Evolutionary conservation across 768 basidiomycete genomes (phyloP).

Genomic region (Tulasnella calospora): DNA sequence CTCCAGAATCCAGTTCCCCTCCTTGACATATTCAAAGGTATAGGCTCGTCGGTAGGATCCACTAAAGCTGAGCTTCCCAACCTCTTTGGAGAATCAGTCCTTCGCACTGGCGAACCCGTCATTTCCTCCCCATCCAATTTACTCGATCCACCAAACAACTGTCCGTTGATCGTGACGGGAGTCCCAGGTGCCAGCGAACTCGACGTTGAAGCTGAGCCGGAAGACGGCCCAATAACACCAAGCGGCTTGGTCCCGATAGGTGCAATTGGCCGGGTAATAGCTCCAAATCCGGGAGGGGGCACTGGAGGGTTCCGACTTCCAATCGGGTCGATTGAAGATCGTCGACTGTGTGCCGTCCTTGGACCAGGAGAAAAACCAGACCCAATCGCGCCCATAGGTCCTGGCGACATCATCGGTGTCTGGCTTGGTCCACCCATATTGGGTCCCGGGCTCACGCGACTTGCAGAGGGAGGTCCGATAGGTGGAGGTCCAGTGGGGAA

Average conservation of each 20-base stretch:
- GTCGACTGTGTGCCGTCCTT: conserved; percentile 17
- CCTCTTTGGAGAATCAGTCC: conserved; percentile 6
- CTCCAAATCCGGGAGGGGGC: conserved; percentile 16
- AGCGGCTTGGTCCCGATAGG: conserved; percentile 26
- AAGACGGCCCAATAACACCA: conserved; percentile 13
- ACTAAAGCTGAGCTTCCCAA: conserved; percentile 25
- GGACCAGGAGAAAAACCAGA: conserved; percentile 19
- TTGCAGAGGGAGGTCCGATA: conserved; percentile 2
- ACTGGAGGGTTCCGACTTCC: neutral
- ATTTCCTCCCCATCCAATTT: conserved; percentile 16
- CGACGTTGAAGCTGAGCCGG: neutral
- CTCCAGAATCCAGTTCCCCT: conserved; percentile 17
- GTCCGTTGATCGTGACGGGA: neutral
- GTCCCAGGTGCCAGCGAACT: conserved; percentile 12
- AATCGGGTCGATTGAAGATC: conserved; percentile 22
- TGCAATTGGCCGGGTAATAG: conserved; percentile 27
- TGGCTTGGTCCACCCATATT: conserved; percentile 6
- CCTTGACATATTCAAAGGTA: neutral
- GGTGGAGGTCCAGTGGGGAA: conserved; percentile 13
- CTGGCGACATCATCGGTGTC: conserved; percentile 19
- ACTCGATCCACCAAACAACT: neutral
- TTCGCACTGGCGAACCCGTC: conserved; percentile 10
- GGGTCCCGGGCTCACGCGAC: conserved; percentile 16
- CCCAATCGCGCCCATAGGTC: conserved; percentile 1
- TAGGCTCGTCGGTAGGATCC: conserved; percentile 20